These are phyloP conservation scores for Candida easanensis DNA, from an alignment of 805 yeast genomes.

Conservation along the genomic window DNA sequence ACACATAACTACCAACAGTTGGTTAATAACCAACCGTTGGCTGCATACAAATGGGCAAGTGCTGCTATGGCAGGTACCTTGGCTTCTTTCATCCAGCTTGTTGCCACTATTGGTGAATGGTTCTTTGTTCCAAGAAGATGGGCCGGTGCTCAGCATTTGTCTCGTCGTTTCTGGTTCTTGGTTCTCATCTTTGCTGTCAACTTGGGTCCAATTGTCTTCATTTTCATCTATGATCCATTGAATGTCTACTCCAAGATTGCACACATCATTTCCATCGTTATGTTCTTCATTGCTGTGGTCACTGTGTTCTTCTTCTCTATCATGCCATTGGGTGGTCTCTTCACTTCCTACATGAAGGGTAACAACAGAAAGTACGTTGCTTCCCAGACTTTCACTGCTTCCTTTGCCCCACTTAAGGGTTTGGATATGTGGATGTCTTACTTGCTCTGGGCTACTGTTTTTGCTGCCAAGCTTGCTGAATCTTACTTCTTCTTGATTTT, in stretches of 20 bases:
- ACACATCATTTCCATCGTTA: constrained; percentile 75
- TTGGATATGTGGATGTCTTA: constrained; percentile 96
- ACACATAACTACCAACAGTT: constrained; percentile 84
- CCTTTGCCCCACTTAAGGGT: constrained; percentile 76
- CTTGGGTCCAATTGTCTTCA: constrained; percentile 82
- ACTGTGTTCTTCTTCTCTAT: constrained; percentile 84
- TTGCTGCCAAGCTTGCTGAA: constrained; percentile 84
- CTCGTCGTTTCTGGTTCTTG: constrained; percentile 82
- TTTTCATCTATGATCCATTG: constrained; percentile 76
- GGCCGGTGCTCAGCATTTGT: constrained; percentile 98
- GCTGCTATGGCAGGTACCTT: constrained; percentile 90
- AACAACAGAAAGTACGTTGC: constrained; percentile 86
- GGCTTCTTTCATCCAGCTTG: constrained; percentile 76
- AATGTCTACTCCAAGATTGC: constrained; percentile 69
- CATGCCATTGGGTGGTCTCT: constrained; percentile 96
- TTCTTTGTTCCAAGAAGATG: constrained; percentile 94
- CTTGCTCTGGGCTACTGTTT: constrained; percentile 84
- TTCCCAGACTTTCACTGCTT: constrained; percentile 94
- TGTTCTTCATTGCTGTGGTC: constrained; percentile 82
- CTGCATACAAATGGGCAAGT: constrained; percentile 91
- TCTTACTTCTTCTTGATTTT: constrained; percentile 89
- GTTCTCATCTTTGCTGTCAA: constrained; percentile 63
- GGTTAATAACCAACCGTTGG: constrained; percentile 79
- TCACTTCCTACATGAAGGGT: constrained; percentile 88
- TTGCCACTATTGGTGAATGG: constrained; percentile 93